A percentile compares a stretch with the other conserved stretches of the same genome.
Evolutionary conservation across 805 yeast genomes (phyloP).

Genomic region (Pichia deserticola): DNA sequence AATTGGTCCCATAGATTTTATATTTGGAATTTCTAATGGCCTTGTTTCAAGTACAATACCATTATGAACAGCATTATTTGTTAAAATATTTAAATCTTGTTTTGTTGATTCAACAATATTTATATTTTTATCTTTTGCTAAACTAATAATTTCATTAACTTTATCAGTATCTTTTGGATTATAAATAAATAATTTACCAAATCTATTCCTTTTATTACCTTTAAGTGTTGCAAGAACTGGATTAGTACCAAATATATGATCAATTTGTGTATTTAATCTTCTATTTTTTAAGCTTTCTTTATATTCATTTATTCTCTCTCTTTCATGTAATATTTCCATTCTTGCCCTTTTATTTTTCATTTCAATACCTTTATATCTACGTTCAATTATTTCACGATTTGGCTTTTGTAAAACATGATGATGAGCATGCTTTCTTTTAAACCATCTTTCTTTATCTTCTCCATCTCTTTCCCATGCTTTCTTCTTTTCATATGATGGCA

Average conservation of each 20-base stretch:
- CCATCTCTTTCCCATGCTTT: slow-evolving; percentile 68
- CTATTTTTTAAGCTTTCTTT: slow-evolving; percentile 13
- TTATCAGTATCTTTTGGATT: slow-evolving; percentile 25
- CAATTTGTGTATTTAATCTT: slow-evolving; percentile 42
- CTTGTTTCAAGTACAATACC: slow-evolving; percentile 68
- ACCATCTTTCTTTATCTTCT: slow-evolving; percentile 54
- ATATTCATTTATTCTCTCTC: slow-evolving; percentile 7
- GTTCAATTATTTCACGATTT: slow-evolving; percentile 12
- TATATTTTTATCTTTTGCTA: slow-evolving; percentile 40
- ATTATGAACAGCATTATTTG: slow-evolving; percentile 71
- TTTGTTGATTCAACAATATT: slow-evolving; percentile 28
- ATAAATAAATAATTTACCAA: slow-evolving; percentile 44
- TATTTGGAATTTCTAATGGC: slow-evolving; percentile 31
- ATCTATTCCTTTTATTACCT: slow-evolving; percentile 45
- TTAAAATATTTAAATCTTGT: slow-evolving; percentile 51
- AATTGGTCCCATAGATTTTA: background rate
- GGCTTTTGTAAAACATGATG: slow-evolving; percentile 47
- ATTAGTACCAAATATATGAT: slow-evolving; percentile 70
- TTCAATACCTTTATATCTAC: slow-evolving; percentile 9
- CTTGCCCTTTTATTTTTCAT: slow-evolving; percentile 12
- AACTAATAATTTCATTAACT: slow-evolving; percentile 34
- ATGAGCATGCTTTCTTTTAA: slow-evolving; percentile 56
- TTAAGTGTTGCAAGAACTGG: slow-evolving; percentile 65
- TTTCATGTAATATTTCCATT: slow-evolving; percentile 5
- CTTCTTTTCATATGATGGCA: slow-evolving; percentile 30